Conservation (phyloP, 2,329 filamentous ascomycete genomes). For the Beauveria bassiana region DNA sequence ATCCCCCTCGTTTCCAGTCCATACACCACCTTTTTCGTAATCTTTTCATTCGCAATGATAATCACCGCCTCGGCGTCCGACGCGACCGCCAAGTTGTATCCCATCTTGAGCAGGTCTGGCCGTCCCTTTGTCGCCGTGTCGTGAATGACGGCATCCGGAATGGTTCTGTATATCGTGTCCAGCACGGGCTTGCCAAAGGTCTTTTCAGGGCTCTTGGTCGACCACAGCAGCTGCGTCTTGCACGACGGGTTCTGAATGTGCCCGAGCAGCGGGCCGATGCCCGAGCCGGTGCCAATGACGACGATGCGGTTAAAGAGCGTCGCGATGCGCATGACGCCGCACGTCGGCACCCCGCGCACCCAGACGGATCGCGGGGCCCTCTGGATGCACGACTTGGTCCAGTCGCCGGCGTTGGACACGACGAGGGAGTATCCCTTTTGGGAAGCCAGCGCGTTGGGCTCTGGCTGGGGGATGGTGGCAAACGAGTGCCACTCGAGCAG, state of each 20-base stretch:
- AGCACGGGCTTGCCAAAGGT: conserved; percentile 56
- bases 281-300: conserved; percentile 64
- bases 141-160: conserved; percentile 57
- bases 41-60: conserved; percentile 61
- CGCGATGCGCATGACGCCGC: conserved; percentile 60
- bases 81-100: conserved; percentile 45
- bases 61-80: conserved; percentile 62
- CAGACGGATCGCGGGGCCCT: conserved; percentile 55
- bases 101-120: conserved; percentile 45
- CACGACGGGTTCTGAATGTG: conserved; percentile 43
- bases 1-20: conserved; percentile 59
- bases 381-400: conserved; percentile 58
- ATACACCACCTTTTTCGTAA: conserved; percentile 62
- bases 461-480: conserved; percentile 62
- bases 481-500: conserved; percentile 70
- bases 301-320: conserved; percentile 58
- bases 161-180: conserved; percentile 45
- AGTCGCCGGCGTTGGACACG: conserved; percentile 67
- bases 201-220: conserved; percentile 49
- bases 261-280: conserved; percentile 62
- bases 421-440: conserved; percentile 55
- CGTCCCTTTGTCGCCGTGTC: conserved; percentile 55
- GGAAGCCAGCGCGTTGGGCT: conserved; percentile 29
- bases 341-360: conserved; percentile 59
- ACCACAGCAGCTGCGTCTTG: conserved; percentile 60